Evolutionary conservation across 2,329 filamentous ascomycete genomes (phyloP).

Genomic region (Lachnellula hyalina): DNA sequence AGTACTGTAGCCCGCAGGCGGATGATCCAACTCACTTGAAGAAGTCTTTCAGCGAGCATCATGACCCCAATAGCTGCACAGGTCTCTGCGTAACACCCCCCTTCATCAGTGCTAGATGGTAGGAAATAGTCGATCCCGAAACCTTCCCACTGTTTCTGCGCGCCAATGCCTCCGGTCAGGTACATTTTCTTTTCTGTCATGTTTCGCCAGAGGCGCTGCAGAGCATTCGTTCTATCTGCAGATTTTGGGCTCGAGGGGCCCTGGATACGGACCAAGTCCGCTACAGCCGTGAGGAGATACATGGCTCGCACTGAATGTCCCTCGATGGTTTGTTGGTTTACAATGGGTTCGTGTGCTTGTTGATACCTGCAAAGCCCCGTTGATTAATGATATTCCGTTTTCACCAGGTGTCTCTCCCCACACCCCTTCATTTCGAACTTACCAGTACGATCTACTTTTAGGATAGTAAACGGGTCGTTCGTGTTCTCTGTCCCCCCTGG

Average conservation of each 20-base stretch:
- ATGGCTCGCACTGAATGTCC: slow-evolving; percentile 56
- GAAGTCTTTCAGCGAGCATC: slow-evolving; percentile 53
- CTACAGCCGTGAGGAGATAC: slow-evolving; percentile 54
- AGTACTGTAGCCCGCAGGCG: neutral
- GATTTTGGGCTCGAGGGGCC: neutral
- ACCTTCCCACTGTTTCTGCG: slow-evolving; percentile 53
- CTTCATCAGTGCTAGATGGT: slow-evolving; percentile 53
- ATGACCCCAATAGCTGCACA: slow-evolving; percentile 56
- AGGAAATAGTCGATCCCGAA: slow-evolving; percentile 56
- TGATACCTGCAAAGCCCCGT: slow-evolving; percentile 46
- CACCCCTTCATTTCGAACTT: neutral
- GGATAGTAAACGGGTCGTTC: slow-evolving; percentile 44
- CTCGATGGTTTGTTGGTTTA: slow-evolving; percentile 48
- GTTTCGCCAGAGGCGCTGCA: slow-evolving; percentile 51
- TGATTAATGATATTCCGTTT: slow-evolving; percentile 32
- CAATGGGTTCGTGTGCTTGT: slow-evolving; percentile 51
- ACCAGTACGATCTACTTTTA: slow-evolving; percentile 36
- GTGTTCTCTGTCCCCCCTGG: slow-evolving; percentile 45
- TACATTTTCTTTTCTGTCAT: slow-evolving; percentile 60
- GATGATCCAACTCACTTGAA: slow-evolving; percentile 36
- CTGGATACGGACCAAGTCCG: slow-evolving; percentile 46
- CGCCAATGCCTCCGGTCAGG: slow-evolving; percentile 55
- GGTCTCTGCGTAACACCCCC: slow-evolving; percentile 58
- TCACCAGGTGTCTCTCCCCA: neutral
- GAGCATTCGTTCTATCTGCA: slow-evolving; percentile 23